A percentile compares a stretch with the other conserved stretches of the same genome.
Conservation (phyloP, 2,329 filamentous ascomycete species). For the Colletotrichum sp. region DNA sequence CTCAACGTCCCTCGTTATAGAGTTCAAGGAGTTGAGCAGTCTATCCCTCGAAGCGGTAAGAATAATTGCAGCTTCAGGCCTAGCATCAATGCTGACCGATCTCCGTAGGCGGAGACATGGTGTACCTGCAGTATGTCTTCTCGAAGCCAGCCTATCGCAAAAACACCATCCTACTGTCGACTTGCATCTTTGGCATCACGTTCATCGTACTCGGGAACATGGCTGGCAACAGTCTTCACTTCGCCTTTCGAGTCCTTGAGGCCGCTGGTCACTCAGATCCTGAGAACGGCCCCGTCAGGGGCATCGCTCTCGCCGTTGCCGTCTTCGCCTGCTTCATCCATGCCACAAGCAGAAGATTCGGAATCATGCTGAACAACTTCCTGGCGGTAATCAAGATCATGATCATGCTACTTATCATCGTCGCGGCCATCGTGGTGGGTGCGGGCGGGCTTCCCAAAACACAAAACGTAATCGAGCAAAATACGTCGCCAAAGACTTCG, state of each 20-base stretch:
- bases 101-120: background rate
- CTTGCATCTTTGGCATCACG: constrained; percentile 48
- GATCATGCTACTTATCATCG: constrained; percentile 50
- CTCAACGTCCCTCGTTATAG: constrained; percentile 49
- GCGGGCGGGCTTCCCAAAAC: constrained; percentile 28
- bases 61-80: constrained; percentile 45
- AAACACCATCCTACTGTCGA: constrained; percentile 41
- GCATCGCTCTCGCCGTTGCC: constrained; percentile 50
- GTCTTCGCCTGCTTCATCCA: constrained; percentile 53
- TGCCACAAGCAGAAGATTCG: constrained; percentile 50
- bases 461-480: constrained; percentile 28
- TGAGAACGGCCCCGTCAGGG: constrained; percentile 40
- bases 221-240: constrained; percentile 52
- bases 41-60: constrained; percentile 49
- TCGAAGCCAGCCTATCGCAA: constrained; percentile 38
- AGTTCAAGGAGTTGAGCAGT: constrained; percentile 41
- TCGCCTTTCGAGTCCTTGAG: constrained; percentile 44
- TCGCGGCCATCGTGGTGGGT: constrained; percentile 35
- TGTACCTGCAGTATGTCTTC: constrained; percentile 49
- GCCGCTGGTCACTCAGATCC: constrained; percentile 36
- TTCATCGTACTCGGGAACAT: constrained; percentile 54
- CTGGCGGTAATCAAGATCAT: constrained; percentile 54
- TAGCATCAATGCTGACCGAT: background rate
- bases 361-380: constrained; percentile 56
- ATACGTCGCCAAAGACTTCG: constrained; percentile 28